Evolutionary conservation across 495 filamentous ascomycete species (phyloP).

Genomic region (Aspergillus egyptiacus): DNA sequence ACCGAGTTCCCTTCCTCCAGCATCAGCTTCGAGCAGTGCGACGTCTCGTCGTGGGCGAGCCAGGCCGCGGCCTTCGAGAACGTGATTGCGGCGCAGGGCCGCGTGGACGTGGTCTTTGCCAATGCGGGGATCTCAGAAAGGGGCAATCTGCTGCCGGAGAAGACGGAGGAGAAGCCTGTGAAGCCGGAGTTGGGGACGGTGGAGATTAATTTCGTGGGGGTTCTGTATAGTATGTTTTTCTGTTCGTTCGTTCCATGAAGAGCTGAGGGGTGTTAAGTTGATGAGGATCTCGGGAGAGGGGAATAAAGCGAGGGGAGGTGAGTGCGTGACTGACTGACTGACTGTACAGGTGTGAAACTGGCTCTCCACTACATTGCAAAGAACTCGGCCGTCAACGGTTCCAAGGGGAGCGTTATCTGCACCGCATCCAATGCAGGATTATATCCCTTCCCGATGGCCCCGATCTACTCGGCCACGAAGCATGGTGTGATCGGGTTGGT

Average conservation of each 20-base stretch:
- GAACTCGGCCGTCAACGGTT: constrained; percentile 22
- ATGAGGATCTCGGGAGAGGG: too few relatives aligned
- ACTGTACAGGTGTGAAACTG: constrained; percentile 40
- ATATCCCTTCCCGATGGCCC: constrained; percentile 51
- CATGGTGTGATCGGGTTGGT: constrained; percentile 47
- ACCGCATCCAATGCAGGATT: constrained; percentile 52
- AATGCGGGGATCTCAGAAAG: constrained; percentile 51
- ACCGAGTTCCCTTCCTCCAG: constrained; percentile 29
- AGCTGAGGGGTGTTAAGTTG: not conserved
- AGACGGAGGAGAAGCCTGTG: constrained; percentile 22
- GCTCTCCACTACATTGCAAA: constrained; percentile 48
- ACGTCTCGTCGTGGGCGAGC: constrained; percentile 45
- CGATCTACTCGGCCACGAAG: constrained; percentile 49
- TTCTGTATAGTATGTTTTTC: constrained; percentile 43
- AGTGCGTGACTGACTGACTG: not conserved
- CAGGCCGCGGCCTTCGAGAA: constrained; percentile 40
- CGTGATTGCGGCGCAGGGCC: constrained; percentile 30
- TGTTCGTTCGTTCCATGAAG: not conserved
- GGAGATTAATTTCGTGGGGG: constrained; percentile 44
- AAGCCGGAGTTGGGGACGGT: constrained; percentile 38
- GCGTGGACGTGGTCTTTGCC: constrained; percentile 49
- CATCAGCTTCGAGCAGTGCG: constrained; percentile 40
- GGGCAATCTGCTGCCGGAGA: constrained; percentile 27
- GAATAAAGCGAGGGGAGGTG: not conserved
- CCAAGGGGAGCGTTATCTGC: constrained; percentile 48